Percentiles rank a stretch among this genome's conserved stretches.
Conservation (phyloP, 164 flowering plant genomes). For the Cinnamomum chago region DNA sequence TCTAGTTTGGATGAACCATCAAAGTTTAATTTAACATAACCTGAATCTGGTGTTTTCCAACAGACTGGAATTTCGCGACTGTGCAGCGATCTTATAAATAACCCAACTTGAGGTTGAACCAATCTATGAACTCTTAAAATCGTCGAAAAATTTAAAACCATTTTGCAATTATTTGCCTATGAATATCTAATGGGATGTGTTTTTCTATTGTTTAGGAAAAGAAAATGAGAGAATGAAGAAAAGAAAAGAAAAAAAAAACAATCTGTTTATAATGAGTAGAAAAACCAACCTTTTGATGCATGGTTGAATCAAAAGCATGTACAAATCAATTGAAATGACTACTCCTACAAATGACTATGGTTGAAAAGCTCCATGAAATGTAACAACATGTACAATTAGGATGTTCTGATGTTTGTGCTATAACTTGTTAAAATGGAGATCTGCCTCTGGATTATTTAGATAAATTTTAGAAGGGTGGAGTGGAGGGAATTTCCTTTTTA, state of each 20-base stretch:
- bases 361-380: neutral
- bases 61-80: constrained; percentile 4
- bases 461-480: neutral
- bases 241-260: neutral
- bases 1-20: constrained; percentile 57
- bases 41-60: constrained; percentile 62
- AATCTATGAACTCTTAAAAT: neutral
- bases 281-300: neutral
- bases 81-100: neutral
- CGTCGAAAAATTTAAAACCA: neutral
- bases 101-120: neutral
- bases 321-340: neutral
- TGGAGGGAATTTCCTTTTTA: neutral
- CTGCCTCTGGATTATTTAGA: neutral
- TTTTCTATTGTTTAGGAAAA: too few relatives aligned
- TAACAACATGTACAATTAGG: too few relatives aligned
- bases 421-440: too few relatives aligned
- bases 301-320: neutral
- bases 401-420: too few relatives aligned
- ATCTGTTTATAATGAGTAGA: neutral
- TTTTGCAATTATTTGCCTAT: neutral
- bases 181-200: too few relatives aligned
- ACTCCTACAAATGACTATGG: neutral
- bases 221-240: neutral
- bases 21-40: constrained; percentile 71